Percentiles rank a stretch among this genome's conserved stretches.
These are phyloP conservation scores for Abelmoschus esculentus DNA, from an alignment of 345 rosid genomes.

Conservation along the genomic window DNA sequence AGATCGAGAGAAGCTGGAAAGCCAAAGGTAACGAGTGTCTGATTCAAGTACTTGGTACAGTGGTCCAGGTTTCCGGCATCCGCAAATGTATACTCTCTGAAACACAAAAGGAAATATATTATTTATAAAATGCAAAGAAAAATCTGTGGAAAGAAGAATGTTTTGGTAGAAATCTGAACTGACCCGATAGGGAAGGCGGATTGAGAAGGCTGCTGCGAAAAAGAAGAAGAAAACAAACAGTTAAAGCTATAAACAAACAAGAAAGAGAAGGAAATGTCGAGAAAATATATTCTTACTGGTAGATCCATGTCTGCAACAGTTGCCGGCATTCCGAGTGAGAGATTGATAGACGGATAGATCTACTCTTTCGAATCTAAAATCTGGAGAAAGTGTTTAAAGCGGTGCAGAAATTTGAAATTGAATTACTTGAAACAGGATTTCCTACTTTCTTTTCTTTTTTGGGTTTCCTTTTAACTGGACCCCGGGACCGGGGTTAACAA, in stretches of 20 bases:
- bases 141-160: not conserved
- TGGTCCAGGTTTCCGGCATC: slow-evolving; percentile 78
- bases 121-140: not conserved
- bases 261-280: not conserved
- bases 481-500: no score
- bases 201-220: slow-evolving; percentile 35
- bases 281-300: slow-evolving; percentile 26
- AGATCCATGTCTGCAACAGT: slow-evolving; percentile 50
- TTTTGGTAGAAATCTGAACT: slow-evolving; percentile 4
- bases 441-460: not conserved
- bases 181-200: slow-evolving; percentile 50
- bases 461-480: no score
- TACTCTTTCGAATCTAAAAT: not conserved
- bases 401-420: slow-evolving; percentile 15
- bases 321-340: slow-evolving; percentile 30
- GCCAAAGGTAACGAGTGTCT: slow-evolving; percentile 5
- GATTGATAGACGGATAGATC: not conserved
- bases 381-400: not conserved
- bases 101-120: not conserved
- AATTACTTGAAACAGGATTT: not conserved
- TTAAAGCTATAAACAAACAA: not conserved
- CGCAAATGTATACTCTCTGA: slow-evolving; percentile 72
- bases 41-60: slow-evolving; percentile 80
- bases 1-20: no score
- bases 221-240: slow-evolving; percentile 8